Conservation (phyloP, 305 asterid genomes). For the Ilex paraguariensis region DNA sequence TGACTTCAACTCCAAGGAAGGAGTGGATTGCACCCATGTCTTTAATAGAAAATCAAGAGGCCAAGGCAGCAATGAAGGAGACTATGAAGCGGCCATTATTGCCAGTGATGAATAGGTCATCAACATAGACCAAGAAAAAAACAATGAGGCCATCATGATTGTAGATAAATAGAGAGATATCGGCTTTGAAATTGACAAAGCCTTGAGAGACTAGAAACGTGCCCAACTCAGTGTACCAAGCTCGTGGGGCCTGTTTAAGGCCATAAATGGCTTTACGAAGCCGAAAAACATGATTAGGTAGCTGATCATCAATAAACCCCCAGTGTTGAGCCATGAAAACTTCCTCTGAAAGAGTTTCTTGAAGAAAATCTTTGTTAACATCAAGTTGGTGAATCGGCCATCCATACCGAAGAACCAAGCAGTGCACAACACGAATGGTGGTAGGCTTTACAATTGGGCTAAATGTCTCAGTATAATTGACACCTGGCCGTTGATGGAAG, state of each 20-base stretch:
- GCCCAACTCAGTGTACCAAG: neutral
- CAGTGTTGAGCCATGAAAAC: neutral
- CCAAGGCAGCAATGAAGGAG: too few relatives aligned
- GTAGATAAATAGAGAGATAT: neutral
- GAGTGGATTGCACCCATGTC: too few relatives aligned
- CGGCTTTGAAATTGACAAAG: neutral
- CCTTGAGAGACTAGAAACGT: neutral
- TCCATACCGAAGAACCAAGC: neutral
- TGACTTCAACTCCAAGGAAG: neutral
- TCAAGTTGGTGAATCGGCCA: neutral
- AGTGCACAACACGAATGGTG: neutral
- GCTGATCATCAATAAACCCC: neutral
- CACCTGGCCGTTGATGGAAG: neutral
- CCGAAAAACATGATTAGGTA: neutral
- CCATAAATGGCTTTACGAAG: neutral
- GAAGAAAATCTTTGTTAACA: neutral
- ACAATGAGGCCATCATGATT: neutral
- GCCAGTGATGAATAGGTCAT: too few relatives aligned
- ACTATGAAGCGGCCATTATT: too few relatives aligned
- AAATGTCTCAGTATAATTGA: neutral
- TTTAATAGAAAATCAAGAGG: too few relatives aligned
- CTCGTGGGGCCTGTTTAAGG: neutral
- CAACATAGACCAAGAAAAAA: too few relatives aligned
- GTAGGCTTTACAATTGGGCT: neutral
- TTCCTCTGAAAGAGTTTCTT: neutral